A percentile compares a stretch with the other conserved stretches of the same genome.
These are phyloP conservation scores for Ogataea degrootiae DNA, from an alignment of 805 yeast species.

Conservation along the genomic window DNA sequence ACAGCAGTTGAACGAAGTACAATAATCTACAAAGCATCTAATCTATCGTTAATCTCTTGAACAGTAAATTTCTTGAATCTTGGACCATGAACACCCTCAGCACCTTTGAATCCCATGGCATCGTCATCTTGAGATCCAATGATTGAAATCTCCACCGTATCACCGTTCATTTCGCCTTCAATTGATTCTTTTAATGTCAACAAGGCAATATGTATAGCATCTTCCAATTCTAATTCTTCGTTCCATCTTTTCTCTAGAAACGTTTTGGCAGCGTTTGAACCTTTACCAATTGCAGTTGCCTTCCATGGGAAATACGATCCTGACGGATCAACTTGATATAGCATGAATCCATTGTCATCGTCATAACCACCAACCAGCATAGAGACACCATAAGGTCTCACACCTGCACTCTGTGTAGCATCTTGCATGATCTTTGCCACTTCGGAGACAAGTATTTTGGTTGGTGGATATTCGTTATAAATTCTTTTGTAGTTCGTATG, in stretches of 20 bases:
- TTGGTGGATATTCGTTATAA: conserved; percentile 96
- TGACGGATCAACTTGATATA: conserved; percentile 97
- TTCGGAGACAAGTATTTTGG: conserved; percentile 87
- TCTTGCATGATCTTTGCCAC: conserved; percentile 97
- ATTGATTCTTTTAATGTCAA: conserved; percentile 92
- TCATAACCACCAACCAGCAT: conserved; percentile 92
- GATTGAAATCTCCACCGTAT: conserved; percentile 87
- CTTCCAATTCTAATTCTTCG: conserved; percentile 94
- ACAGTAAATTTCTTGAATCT: conserved; percentile 78
- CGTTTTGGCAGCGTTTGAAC: conserved; percentile 93
- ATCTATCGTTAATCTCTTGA: conserved; percentile 93
- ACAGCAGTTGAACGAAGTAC: too few species aligned
- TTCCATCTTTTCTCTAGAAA: conserved; percentile 98
- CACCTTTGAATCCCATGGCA: conserved; percentile 82
- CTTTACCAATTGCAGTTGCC: conserved; percentile 98
- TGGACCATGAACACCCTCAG: conserved; percentile 74
- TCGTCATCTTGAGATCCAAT: conserved; percentile 81
- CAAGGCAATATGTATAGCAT: conserved; percentile 94
- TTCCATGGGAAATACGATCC: conserved; percentile 99
- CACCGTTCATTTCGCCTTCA: conserved; percentile 97
- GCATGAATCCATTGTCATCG: conserved; percentile 59
- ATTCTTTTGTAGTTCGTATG: conserved; percentile 90
- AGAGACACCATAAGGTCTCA: conserved; percentile 97
- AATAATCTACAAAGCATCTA: conserved; percentile 68
- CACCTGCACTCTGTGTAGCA: conserved; percentile 98